These are phyloP conservation scores for Aspergillus saccharolyticus DNA, from an alignment of 495 filamentous ascomycete species.

Conservation along the genomic window DNA sequence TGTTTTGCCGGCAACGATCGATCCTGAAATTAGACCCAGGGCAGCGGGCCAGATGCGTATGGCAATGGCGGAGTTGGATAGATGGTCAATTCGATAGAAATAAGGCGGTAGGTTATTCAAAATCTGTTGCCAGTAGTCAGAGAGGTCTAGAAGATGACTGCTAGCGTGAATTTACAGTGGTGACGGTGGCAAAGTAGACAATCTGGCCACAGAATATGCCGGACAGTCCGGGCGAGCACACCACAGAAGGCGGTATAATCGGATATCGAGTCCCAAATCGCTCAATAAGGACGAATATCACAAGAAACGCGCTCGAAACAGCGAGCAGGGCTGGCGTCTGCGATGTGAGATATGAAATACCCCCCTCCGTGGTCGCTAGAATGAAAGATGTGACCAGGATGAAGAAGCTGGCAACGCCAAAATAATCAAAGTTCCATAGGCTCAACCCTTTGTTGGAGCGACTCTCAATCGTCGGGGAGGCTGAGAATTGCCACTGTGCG, in stretches of 20 bases:
- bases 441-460: background rate
- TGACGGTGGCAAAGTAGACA: background rate
- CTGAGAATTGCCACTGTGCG: background rate
- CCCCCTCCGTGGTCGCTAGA: background rate
- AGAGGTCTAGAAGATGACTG: background rate
- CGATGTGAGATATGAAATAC: conserved; percentile 9
- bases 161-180: background rate
- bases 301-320: background rate
- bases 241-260: background rate
- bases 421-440: conserved; percentile 11
- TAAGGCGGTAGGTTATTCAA: conserved; percentile 14
- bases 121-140: background rate
- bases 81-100: background rate
- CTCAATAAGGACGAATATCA: background rate
- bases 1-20: conserved; percentile 14
- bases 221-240: background rate
- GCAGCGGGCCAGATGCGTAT: background rate
- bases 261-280: background rate
- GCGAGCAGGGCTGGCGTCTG: background rate
- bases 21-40: conserved; percentile 16
- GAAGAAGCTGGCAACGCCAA: conserved; percentile 7
- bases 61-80: background rate
- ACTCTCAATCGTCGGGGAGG: background rate
- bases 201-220: background rate
- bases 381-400: conserved; percentile 5